A percentile compares a stretch with the other conserved stretches of the same genome.
Evolutionary conservation across 495 filamentous ascomycete species (phyloP).

Genomic region (Aeminium ludgeri): DNA sequence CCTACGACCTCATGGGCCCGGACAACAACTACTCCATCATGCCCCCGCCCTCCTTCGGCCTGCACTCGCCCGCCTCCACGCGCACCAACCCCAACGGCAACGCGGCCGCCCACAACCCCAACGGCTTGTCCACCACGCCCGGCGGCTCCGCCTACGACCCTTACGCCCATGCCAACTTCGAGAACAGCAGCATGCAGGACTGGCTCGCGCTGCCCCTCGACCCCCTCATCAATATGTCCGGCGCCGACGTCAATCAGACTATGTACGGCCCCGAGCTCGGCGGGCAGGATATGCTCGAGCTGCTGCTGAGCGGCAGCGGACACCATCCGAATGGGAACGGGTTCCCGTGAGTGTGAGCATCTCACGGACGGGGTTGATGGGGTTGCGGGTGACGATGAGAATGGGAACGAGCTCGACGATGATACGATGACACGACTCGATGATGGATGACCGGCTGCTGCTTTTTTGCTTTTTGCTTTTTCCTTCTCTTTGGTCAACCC

Average conservation of each 20-base stretch:
- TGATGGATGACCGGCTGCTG: too few relatives aligned
- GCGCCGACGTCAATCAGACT: slow-evolving; percentile 24
- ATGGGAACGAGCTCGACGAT: too few relatives aligned
- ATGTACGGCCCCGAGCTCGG: slow-evolving; percentile 27
- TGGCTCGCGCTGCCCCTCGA: slow-evolving; percentile 34
- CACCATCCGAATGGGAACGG: slow-evolving; percentile 2
- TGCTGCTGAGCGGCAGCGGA: slow-evolving; percentile 12
- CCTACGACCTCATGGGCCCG: slow-evolving; percentile 22
- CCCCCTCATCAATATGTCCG: slow-evolving; percentile 23
- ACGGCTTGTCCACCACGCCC: background rate
- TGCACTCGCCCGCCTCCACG: slow-evolving; percentile 13
- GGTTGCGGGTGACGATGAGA: too few relatives aligned
- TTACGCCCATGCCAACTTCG: slow-evolving; percentile 3
- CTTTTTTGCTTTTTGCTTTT: too few relatives aligned
- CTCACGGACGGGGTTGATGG: too few relatives aligned
- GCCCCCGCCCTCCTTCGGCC: slow-evolving; percentile 26
- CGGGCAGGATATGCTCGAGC: slow-evolving; percentile 25
- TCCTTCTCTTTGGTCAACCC: too few relatives aligned
- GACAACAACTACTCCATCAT: slow-evolving; percentile 29
- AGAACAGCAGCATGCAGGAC: slow-evolving; percentile 19
- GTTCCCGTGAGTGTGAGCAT: background rate
- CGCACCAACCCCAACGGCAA: too few relatives aligned
- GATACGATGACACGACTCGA: too few relatives aligned
- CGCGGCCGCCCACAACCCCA: slow-evolving; percentile 6
- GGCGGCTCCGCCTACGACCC: slow-evolving; percentile 3